Conservation (phyloP, 306 rosid genomes). For the Lathyrus aphaca region DNA sequence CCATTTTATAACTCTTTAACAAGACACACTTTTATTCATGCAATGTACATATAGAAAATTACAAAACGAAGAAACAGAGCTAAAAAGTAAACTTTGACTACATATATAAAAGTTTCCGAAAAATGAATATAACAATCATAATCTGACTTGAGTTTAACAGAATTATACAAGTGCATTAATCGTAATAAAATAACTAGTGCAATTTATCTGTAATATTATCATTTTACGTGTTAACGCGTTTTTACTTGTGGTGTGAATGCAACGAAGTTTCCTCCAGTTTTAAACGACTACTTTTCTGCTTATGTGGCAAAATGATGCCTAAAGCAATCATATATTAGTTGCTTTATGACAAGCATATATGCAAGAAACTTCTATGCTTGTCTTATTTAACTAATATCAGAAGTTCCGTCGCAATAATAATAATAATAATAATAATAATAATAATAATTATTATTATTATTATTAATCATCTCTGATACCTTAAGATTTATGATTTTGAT, state of each 20-base stretch:
- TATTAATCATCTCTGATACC: no score
- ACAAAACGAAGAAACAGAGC: not conserved
- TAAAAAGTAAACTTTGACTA: conserved; percentile 15
- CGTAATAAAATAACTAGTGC: no score
- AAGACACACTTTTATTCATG: conserved; percentile 26
- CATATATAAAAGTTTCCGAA: not conserved
- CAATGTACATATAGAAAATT: not conserved
- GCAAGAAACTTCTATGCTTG: conserved; percentile 11
- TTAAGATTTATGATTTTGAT: no score
- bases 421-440: no score
- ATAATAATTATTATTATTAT: no score
- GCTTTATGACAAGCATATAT: conserved; percentile 30
- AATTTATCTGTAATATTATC: no score
- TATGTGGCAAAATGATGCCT: conserved; percentile 36
- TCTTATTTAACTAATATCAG: not conserved
- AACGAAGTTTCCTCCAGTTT: not conserved
- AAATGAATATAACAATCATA: not conserved
- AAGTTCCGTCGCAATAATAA: not conserved
- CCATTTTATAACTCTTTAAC: conserved; percentile 33
- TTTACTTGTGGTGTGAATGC: conserved; percentile 36
- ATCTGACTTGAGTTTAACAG: conserved; percentile 2
- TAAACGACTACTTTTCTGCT: conserved; percentile 9
- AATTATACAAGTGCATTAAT: not conserved
- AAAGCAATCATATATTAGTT: conserved; percentile 32
- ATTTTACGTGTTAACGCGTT: conserved; percentile 25